Conservation (phyloP, 2,329 filamentous ascomycete species). For the Alternaria sp. region DNA sequence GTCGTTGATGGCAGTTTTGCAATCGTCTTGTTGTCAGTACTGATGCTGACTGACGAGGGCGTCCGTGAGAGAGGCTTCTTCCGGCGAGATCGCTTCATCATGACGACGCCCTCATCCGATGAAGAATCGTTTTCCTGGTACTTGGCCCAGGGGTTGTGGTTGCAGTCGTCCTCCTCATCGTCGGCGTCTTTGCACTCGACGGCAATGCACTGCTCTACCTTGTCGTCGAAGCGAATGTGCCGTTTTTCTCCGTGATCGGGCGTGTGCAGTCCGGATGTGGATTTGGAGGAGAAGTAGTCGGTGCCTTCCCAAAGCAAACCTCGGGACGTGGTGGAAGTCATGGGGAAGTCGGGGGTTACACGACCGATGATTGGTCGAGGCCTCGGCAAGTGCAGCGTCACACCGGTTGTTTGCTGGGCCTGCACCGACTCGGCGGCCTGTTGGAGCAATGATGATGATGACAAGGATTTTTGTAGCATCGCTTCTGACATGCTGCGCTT, state of each 20-base stretch:
- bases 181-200: constrained; percentile 85
- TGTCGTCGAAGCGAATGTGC: constrained; percentile 96
- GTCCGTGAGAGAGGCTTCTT: constrained; percentile 62
- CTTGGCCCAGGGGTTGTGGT: constrained; percentile 52
- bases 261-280: constrained; percentile 75
- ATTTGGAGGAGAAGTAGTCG: constrained; percentile 70
- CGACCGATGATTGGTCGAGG: constrained; percentile 66
- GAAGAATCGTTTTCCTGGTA: constrained; percentile 61
- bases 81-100: constrained; percentile 74
- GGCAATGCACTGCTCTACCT: constrained; percentile 94
- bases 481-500: constrained; percentile 96
- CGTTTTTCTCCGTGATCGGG: constrained; percentile 70
- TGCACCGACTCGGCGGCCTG: constrained; percentile 87
- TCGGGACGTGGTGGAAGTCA: constrained; percentile 69
- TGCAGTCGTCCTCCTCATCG: constrained; percentile 64
- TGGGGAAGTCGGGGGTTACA: constrained; percentile 73
- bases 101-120: constrained; percentile 78
- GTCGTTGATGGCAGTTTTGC: constrained; percentile 88
- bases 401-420: constrained; percentile 75
- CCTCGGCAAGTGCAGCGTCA: constrained; percentile 55
- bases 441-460: constrained; percentile 86
- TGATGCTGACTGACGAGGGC: constrained; percentile 65
- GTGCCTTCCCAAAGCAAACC: constrained; percentile 69
- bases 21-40: constrained; percentile 80
- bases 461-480: constrained; percentile 89